These are phyloP conservation scores for Linanthus parryae DNA, from an alignment of 148 eudicot genomes.

Conservation along the genomic window DNA sequence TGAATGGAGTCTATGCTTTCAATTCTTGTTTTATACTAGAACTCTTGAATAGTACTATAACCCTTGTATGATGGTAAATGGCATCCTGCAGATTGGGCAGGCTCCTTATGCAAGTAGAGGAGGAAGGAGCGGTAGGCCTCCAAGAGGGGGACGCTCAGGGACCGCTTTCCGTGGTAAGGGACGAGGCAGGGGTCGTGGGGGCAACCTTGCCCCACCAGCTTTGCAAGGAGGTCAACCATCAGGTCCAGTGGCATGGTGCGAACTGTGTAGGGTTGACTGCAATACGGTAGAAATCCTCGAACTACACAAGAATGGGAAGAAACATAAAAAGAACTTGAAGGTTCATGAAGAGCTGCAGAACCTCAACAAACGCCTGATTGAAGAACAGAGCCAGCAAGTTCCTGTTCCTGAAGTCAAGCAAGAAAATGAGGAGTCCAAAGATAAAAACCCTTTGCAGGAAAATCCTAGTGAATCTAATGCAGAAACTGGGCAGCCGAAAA, in stretches of 20 bases:
- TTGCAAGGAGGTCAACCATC: constrained; percentile 13
- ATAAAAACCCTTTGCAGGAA: constrained; percentile 1
- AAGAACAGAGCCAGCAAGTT: constrained; percentile 16
- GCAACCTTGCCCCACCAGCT: constrained; percentile 14
- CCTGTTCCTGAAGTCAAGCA: constrained; percentile 14
- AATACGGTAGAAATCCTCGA: constrained; percentile 62
- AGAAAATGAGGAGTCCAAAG: constrained; percentile 17
- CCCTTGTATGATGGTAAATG: constrained; percentile 2
- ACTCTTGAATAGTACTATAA: neutral
- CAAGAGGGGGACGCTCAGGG: constrained; percentile 24
- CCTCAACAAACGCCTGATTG: constrained; percentile 23
- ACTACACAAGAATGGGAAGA: constrained; percentile 71
- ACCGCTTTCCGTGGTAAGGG: constrained; percentile 38
- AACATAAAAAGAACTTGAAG: constrained; percentile 53
- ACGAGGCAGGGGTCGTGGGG: constrained; percentile 47
- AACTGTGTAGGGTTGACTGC: constrained; percentile 76
- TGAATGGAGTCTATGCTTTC: constrained; percentile 1
- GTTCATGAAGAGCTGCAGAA: constrained; percentile 43
- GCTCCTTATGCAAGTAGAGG: constrained; percentile 26
- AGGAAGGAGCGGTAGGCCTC: constrained; percentile 27
- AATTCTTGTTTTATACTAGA: neutral
- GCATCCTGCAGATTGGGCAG: constrained; percentile 32
- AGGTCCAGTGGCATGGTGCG: constrained; percentile 51
- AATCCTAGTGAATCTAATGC: neutral
- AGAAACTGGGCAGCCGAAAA: constrained; percentile 17